Percentiles rank a stretch among this genome's conserved stretches.
These are phyloP conservation scores for Fusarium sp. DNA, from an alignment of 2,329 filamentous ascomycete species.

Conservation along the genomic window DNA sequence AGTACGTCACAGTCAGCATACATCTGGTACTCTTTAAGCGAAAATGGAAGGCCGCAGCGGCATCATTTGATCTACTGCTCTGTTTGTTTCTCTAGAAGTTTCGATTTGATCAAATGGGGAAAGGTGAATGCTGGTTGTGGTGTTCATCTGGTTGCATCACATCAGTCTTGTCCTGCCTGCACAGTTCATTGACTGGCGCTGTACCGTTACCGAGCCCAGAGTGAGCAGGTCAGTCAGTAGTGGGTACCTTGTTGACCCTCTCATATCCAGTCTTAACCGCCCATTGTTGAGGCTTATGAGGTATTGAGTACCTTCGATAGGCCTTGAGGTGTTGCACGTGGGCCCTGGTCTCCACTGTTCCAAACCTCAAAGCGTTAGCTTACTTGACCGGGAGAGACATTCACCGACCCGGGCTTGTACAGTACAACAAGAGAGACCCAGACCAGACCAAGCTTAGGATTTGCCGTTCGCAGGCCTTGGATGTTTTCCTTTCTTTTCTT, in stretches of 20 bases:
- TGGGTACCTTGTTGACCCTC: not conserved
- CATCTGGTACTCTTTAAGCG: not conserved
- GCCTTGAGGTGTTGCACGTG: conserved; percentile 7
- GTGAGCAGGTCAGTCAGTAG: not conserved
- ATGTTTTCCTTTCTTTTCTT: conserved; percentile 5
- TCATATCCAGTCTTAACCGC: not conserved
- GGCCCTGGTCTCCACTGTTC: conserved; percentile 8
- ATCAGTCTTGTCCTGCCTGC: not conserved
- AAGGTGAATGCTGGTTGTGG: conserved; percentile 4
- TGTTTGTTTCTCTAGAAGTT: conserved; percentile 18
- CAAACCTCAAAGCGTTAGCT: conserved; percentile 31
- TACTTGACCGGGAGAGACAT: conserved; percentile 31
- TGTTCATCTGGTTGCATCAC: conserved; percentile 21
- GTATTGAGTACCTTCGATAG: conserved; percentile 13
- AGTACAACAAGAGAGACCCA: conserved; percentile 28
- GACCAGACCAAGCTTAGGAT: conserved; percentile 5
- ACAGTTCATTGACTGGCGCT: not conserved
- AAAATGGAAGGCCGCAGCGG: not conserved
- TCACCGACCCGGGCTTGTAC: conserved; percentile 33
- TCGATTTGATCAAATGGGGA: conserved; percentile 22
- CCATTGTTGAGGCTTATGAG: not conserved
- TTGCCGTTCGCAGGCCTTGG: conserved; percentile 18
- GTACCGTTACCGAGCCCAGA: not conserved
- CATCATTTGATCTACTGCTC: not conserved
- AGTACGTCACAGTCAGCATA: not conserved